phyloP scores from a whole-genome alignment of 805 yeast species.

The Pichia membranifaciens region DNA sequence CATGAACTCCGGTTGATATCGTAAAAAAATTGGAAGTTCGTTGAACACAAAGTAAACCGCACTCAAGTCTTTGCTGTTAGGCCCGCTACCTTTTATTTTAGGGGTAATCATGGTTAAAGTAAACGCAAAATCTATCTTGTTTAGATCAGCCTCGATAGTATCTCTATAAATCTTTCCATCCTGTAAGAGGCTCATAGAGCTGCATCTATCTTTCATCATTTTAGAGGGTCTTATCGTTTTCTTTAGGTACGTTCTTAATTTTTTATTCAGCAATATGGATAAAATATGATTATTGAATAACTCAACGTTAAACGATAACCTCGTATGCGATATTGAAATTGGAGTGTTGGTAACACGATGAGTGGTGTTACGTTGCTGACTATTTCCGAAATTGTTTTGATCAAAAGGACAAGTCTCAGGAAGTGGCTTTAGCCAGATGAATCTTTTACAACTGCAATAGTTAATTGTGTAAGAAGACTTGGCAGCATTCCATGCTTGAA shows the following conservation, averaged over 20 bases:
- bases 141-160: not conserved
- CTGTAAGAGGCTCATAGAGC: not conserved
- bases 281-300: slow-evolving; percentile 5
- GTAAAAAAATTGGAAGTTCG: slow-evolving; percentile 6
- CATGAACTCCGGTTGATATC: slow-evolving; percentile 9
- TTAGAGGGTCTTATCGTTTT: slow-evolving; percentile 7
- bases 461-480: not conserved
- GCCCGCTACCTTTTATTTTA: not conserved
- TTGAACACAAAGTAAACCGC: slow-evolving; percentile 3
- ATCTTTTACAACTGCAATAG: slow-evolving; percentile 1
- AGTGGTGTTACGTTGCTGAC: no score
- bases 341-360: not conserved
- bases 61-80: not conserved
- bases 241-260: slow-evolving; percentile 4
- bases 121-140: slow-evolving; percentile 9
- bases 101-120: slow-evolving; percentile 6
- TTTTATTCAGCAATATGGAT: slow-evolving; percentile 8
- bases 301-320: slow-evolving; percentile 1
- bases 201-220: not conserved
- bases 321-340: not conserved
- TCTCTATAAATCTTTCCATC: slow-evolving; percentile 8
- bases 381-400: not conserved
- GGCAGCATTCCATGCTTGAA: slow-evolving; percentile 1
- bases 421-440: not conserved
- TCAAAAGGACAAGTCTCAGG: not conserved